Conservation (phyloP, 2,329 filamentous ascomycete genomes). For the Cladosporium oxysporum region DNA sequence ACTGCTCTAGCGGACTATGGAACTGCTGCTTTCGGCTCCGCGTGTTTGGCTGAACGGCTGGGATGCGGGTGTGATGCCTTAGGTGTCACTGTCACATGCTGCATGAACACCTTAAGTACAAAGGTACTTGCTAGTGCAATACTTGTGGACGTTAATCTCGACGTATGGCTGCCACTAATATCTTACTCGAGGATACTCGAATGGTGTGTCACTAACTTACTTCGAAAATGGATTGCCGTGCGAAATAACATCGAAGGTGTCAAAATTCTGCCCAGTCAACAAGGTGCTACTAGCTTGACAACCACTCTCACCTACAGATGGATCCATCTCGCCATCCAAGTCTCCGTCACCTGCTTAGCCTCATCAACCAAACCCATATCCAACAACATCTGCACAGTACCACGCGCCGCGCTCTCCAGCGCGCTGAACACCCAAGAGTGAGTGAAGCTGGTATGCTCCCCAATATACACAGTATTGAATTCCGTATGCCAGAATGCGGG, state of each 20-base stretch:
- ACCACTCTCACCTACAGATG: not conserved
- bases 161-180: not conserved
- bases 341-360: slow-evolving; percentile 63
- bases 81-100: not conserved
- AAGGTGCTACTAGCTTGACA: not conserved
- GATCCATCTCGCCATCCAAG: slow-evolving; percentile 72
- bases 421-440: slow-evolving; percentile 71
- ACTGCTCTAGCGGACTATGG: not conserved
- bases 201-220: not conserved
- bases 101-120: not conserved
- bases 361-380: slow-evolving; percentile 69
- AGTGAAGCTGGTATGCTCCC: slow-evolving; percentile 69
- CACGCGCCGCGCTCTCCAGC: slow-evolving; percentile 66
- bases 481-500: slow-evolving; percentile 70
- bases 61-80: not conserved
- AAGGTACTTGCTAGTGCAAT: not conserved
- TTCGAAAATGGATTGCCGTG: no score
- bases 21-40: slow-evolving; percentile 4
- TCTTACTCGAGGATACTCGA: not conserved
- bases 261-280: not conserved
- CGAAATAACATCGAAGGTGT: no score
- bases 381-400: slow-evolving; percentile 64
- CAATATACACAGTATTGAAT: slow-evolving; percentile 61
- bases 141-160: not conserved
- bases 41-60: slow-evolving; percentile 4